Conservation (phyloP, 768 basidiomycete genomes). For the Auriculariales sp. region DNA sequence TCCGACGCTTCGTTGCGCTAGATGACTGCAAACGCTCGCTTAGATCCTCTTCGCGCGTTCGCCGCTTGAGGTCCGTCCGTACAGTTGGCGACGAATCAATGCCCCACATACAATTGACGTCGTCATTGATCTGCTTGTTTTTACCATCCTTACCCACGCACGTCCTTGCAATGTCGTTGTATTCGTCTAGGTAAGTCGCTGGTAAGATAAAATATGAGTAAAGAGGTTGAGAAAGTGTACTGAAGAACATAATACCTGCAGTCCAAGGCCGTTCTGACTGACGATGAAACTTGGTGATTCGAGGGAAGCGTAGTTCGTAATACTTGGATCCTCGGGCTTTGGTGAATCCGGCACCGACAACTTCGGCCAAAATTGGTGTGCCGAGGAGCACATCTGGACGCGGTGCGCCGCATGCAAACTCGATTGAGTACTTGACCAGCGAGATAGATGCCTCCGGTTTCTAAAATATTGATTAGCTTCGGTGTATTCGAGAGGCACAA, state of each 20-base stretch:
- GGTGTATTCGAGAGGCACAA: not conserved
- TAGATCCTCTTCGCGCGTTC: not conserved
- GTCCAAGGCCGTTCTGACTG: conserved; percentile 49
- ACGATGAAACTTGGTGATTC: conserved; percentile 57
- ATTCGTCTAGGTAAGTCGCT: not conserved
- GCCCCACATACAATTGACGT: not conserved
- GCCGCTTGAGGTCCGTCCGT: not conserved
- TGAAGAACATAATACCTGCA: conserved; percentile 18
- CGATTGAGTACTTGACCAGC: conserved; percentile 40
- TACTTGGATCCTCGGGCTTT: conserved; percentile 48
- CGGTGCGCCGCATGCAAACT: conserved; percentile 29
- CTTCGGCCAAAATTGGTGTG: conserved; percentile 51
- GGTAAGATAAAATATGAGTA: not conserved
- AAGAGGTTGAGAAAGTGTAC: not conserved
- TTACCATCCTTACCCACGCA: not conserved
- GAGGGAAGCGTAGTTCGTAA: conserved; percentile 75
- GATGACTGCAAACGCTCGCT: not conserved
- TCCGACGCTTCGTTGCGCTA: not conserved
- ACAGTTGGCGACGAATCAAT: not conserved
- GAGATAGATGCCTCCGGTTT: conserved; percentile 9
- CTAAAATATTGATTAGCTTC: not conserved
- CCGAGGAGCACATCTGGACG: conserved; percentile 43
- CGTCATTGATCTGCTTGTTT: not conserved
- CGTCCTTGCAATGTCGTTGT: not conserved
- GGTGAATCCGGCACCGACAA: conserved; percentile 75